Percentiles rank a stretch among this genome's conserved stretches.
These are phyloP conservation scores for Stachybotrys elegans DNA, from an alignment of 2,329 filamentous ascomycete species.

Conservation along the genomic window DNA sequence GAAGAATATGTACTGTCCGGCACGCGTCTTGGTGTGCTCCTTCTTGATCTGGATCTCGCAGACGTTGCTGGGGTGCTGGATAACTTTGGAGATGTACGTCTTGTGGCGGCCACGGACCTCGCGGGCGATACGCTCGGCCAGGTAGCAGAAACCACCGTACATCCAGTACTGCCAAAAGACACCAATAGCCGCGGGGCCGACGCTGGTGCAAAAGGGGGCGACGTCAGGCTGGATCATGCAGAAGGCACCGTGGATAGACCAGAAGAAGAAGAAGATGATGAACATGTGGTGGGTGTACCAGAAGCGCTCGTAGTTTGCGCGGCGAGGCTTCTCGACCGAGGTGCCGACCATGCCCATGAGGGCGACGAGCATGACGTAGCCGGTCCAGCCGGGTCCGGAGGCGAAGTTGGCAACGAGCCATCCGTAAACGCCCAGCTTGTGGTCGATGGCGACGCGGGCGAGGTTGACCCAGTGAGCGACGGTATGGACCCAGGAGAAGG, in stretches of 20 bases:
- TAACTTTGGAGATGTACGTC: conserved; percentile 83
- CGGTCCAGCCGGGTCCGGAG: conserved; percentile 79
- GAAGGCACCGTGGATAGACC: conserved; percentile 84
- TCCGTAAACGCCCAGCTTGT: conserved; percentile 72
- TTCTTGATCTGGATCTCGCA: conserved; percentile 92
- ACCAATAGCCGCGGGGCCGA: conserved; percentile 61
- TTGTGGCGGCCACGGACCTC: conserved; percentile 77
- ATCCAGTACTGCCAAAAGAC: conserved; percentile 91
- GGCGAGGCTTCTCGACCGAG: conserved; percentile 70
- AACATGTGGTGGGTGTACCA: conserved; percentile 91
- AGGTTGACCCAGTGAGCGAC: conserved; percentile 87
- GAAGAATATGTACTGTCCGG: conserved; percentile 85
- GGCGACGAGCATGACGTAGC: conserved; percentile 76
- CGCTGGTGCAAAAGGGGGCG: conserved; percentile 69
- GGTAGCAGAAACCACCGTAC: conserved; percentile 75
- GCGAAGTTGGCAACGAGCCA: conserved; percentile 73
- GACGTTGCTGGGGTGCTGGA: conserved; percentile 84
- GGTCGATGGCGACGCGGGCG: conserved; percentile 67
- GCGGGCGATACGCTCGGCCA: conserved; percentile 72
- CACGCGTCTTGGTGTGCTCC: conserved; percentile 73
- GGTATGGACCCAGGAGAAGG: conserved; percentile 83
- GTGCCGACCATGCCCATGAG: conserved; percentile 76
- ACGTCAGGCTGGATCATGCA: conserved; percentile 87
- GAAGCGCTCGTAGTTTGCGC: conserved; percentile 82
- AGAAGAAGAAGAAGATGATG: conserved; percentile 84